Evolutionary conservation across 2,329 filamentous ascomycete genomes (phyloP).

Genomic region (Fusarium xylarioides): DNA sequence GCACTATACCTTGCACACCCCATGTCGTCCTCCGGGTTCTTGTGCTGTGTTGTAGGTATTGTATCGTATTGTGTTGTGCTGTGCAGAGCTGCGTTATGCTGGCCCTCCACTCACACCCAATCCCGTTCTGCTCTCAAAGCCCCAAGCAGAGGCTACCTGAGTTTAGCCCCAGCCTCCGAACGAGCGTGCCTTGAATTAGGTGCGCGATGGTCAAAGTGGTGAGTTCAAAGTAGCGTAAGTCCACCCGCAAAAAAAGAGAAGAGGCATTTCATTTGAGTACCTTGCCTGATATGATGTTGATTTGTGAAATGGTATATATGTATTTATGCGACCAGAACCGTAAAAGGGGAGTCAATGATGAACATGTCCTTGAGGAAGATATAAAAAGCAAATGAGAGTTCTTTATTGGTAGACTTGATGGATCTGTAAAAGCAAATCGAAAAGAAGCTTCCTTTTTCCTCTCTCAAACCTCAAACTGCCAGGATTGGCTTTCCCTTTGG

Average conservation of each 20-base stretch:
- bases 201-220: slow-evolving; percentile 17
- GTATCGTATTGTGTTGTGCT: slow-evolving; percentile 15
- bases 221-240: slow-evolving; percentile 28
- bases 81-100: slow-evolving; percentile 13
- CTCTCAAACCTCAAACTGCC: neutral
- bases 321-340: neutral
- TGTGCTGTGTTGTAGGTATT: slow-evolving; percentile 10
- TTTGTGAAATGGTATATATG: neutral
- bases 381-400: slow-evolving; percentile 4
- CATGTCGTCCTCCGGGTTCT: slow-evolving; percentile 22
- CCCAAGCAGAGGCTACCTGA: slow-evolving; percentile 28
- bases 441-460: slow-evolving; percentile 27
- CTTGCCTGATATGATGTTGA: neutral
- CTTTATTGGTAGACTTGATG: slow-evolving; percentile 3
- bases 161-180: slow-evolving; percentile 33
- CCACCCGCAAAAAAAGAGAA: slow-evolving; percentile 10
- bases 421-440: slow-evolving; percentile 23
- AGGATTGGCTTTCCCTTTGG: slow-evolving; percentile 7
- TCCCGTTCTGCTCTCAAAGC: slow-evolving; percentile 21
- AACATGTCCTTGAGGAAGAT: neutral
- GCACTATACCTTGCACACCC: slow-evolving; percentile 34
- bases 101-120: slow-evolving; percentile 34
- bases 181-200: slow-evolving; percentile 36
- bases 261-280: neutral
- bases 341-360: neutral